phyloP scores from a whole-genome alignment of 768 basidiomycete genomes.

The Coprinopsis strossmayeri region DNA sequence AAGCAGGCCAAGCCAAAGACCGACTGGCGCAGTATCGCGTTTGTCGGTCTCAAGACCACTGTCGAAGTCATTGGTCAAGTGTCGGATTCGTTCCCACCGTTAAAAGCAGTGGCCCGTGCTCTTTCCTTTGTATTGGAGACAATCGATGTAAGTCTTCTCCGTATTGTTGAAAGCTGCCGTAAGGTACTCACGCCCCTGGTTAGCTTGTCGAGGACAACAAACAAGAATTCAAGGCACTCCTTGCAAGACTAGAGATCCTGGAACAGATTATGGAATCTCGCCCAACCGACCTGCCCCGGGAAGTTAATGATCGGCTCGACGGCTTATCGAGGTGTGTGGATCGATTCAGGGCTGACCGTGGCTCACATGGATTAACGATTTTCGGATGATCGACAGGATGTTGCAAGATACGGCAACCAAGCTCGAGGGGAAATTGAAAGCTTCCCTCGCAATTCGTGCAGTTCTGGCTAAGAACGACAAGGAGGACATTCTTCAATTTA shows the following conservation, averaged over 20 bases:
- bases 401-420: not conserved
- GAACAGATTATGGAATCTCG: not conserved
- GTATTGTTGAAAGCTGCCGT: not conserved
- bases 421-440: not conserved
- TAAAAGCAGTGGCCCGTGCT: not conserved
- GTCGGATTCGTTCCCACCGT: not conserved
- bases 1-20: too few species aligned
- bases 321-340: not conserved
- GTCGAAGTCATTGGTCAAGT: not conserved
- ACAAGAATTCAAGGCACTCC: constrained; percentile 29
- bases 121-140: not conserved
- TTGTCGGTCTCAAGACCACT: not conserved
- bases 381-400: not conserved
- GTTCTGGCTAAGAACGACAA: constrained; percentile 23
- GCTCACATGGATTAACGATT: not conserved
- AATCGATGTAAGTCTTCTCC: not conserved
- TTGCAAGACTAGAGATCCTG: not conserved
- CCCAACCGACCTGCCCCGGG: not conserved
- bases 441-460: not conserved
- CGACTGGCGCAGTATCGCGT: too few species aligned
- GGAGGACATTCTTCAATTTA: not conserved
- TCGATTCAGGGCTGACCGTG: too few species aligned
- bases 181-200: too few species aligned
- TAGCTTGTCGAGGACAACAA: not conserved
- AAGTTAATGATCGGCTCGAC: not conserved